These are phyloP conservation scores for Yamagishiella unicocca DNA, from an alignment of 139 green algal genomes.

Conservation along the genomic window DNA sequence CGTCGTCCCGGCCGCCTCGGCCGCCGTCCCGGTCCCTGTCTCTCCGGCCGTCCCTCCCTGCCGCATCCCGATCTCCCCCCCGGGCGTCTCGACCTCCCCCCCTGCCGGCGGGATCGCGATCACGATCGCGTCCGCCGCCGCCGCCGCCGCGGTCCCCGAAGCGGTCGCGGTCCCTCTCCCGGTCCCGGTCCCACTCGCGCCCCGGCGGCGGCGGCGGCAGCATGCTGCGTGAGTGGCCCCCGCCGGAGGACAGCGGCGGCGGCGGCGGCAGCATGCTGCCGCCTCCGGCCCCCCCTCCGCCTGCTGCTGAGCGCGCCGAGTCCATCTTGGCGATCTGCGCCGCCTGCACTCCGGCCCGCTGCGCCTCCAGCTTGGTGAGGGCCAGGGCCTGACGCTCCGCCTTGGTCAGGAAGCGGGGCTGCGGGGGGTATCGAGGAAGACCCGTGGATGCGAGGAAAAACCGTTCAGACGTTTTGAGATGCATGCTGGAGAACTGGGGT, in stretches of 20 bases:
- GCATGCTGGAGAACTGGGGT: too few species aligned
- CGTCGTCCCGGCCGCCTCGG: not conserved
- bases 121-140: too few species aligned
- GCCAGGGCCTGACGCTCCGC: conserved; percentile 87
- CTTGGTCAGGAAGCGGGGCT: conserved; percentile 94
- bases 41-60: not conserved
- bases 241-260: not conserved
- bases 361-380: conserved; percentile 74
- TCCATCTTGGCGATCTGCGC: conserved; percentile 46
- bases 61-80: not conserved
- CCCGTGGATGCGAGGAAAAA: too few species aligned
- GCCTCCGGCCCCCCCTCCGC: not conserved
- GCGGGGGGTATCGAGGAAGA: too few species aligned
- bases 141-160: conserved; percentile 10
- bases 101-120: conserved; percentile 25
- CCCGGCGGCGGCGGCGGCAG: not conserved
- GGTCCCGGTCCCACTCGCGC: conserved; percentile 41
- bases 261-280: not conserved
- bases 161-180: conserved; percentile 26
- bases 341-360: conserved; percentile 59
- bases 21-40: conserved; percentile 35
- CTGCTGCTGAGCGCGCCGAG: not conserved
- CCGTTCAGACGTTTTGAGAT: too few species aligned
- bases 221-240: not conserved
- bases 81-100: not conserved